Evolutionary conservation across 495 filamentous ascomycete species (phyloP).

Genomic region (Ascobolus immersus): DNA sequence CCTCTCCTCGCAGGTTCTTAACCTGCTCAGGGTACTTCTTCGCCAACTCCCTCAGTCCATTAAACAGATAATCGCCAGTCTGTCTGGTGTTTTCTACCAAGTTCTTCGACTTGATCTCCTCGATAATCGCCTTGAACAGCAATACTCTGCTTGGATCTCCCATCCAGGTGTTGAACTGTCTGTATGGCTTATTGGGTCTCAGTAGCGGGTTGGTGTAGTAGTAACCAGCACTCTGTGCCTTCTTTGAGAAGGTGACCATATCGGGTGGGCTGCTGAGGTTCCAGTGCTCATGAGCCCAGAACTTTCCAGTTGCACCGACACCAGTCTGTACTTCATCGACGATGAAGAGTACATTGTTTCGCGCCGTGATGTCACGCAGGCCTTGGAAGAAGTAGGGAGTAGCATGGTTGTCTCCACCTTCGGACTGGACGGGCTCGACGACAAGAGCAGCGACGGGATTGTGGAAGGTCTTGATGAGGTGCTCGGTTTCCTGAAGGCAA

Average conservation of each 20-base stretch:
- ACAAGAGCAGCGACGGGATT: conserved; percentile 72
- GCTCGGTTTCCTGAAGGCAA: conserved; percentile 72
- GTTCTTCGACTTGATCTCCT: conserved; percentile 58
- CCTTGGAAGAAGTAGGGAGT: conserved; percentile 77
- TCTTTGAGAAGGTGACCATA: conserved; percentile 98
- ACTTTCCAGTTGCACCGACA: conserved; percentile 81
- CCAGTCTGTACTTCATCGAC: conserved; percentile 98
- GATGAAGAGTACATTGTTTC: conserved; percentile 71
- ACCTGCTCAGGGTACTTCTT: conserved; percentile 60
- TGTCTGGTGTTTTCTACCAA: conserved; percentile 50
- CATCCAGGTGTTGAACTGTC: conserved; percentile 99
- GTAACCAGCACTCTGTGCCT: conserved; percentile 94
- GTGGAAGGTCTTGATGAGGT: conserved; percentile 58
- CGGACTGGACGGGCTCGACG: conserved; percentile 90
- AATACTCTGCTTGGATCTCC: conserved; percentile 78
- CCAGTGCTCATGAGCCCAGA: conserved; percentile 99
- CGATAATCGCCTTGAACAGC: conserved; percentile 75
- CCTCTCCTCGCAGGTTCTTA: conserved; percentile 74
- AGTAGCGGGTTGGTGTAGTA: conserved; percentile 74
- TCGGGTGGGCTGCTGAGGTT: conserved; percentile 59
- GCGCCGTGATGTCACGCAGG: conserved; percentile 63
- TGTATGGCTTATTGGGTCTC: conserved; percentile 94
- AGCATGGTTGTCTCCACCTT: conserved; percentile 97
- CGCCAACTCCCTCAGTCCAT: conserved; percentile 40
- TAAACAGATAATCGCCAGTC: conserved; percentile 65